A percentile compares a stretch with the other conserved stretches of the same genome.
Evolutionary conservation across 2,329 filamentous ascomycete species (phyloP).

Genomic region (Nigrospora oryzae): DNA sequence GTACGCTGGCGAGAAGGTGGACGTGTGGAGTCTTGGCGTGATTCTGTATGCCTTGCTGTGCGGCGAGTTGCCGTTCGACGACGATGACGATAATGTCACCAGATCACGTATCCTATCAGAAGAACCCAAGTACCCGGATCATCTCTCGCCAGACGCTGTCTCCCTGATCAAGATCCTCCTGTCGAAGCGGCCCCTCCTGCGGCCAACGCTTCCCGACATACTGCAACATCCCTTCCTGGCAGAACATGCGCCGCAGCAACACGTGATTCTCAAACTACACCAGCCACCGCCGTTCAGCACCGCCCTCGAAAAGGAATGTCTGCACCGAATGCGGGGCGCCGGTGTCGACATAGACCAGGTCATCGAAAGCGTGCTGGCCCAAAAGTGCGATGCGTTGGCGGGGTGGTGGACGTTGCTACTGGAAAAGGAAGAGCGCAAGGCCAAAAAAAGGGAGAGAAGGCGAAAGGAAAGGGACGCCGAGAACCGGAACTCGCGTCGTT

Average conservation of each 20-base stretch:
- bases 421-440: slow-evolving; percentile 90
- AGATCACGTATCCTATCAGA: slow-evolving; percentile 77
- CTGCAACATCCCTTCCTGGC: slow-evolving; percentile 79
- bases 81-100: slow-evolving; percentile 85
- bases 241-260: slow-evolving; percentile 80
- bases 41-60: slow-evolving; percentile 77
- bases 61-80: slow-evolving; percentile 88
- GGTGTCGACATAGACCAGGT: slow-evolving; percentile 92
- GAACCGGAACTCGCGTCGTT: slow-evolving; percentile 65
- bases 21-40: slow-evolving; percentile 87
- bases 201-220: slow-evolving; percentile 78
- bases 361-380: slow-evolving; percentile 85
- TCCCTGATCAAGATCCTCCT: slow-evolving; percentile 71
- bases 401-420: slow-evolving; percentile 95
- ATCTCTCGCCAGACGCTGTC: slow-evolving; percentile 69
- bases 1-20: slow-evolving; percentile 95
- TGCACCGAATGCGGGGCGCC: slow-evolving; percentile 87
- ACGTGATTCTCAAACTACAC: slow-evolving; percentile 77
- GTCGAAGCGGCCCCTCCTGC: slow-evolving; percentile 79
- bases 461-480: slow-evolving; percentile 79
- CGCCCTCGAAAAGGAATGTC: slow-evolving; percentile 76
- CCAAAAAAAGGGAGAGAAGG: slow-evolving; percentile 69
- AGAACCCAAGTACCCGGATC: slow-evolving; percentile 77
- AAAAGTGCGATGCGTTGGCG: slow-evolving; percentile 80
- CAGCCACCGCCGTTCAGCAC: slow-evolving; percentile 79